These are phyloP conservation scores for Phytophthora pistaciae DNA, from an alignment of 352 stramenopile species.

Conservation along the genomic window DNA sequence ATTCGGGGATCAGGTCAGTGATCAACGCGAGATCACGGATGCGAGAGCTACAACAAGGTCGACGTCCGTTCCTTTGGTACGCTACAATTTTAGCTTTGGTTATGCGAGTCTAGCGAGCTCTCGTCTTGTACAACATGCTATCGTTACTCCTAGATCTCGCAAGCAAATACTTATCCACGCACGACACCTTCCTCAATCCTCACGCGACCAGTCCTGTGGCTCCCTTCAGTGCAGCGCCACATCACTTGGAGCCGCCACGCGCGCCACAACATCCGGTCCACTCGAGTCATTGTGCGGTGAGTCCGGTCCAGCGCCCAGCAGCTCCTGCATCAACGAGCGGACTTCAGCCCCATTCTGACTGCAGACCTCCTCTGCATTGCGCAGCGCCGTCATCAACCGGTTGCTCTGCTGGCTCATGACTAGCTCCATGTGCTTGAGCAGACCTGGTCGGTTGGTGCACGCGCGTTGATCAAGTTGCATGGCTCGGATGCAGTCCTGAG, in stretches of 20 bases:
- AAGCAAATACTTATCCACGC: neutral
- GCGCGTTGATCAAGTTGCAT: neutral
- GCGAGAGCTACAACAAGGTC: no score
- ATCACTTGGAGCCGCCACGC: neutral
- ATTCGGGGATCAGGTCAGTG: no score
- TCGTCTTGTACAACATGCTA: neutral
- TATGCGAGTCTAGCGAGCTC: neutral
- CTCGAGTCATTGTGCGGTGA: neutral
- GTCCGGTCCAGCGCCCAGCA: neutral
- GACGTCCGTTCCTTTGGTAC: no score
- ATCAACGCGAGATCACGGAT: no score
- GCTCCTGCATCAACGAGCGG: neutral
- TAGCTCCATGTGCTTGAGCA: slow-evolving; percentile 4
- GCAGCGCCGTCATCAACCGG: slow-evolving; percentile 16
- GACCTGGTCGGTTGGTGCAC: neutral
- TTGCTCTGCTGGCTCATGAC: slow-evolving; percentile 24
- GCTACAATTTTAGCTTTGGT: neutral
- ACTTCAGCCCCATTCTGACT: slow-evolving; percentile 16
- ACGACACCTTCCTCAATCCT: neutral
- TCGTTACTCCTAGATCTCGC: neutral
- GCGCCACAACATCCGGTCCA: neutral
- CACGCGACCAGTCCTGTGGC: neutral
- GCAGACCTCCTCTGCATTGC: slow-evolving; percentile 13
- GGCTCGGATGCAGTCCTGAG: slow-evolving; percentile 10
- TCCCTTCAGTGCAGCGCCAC: neutral